Percentiles rank a stretch among this genome's conserved stretches.
phyloP scores from a whole-genome alignment of 2,329 filamentous ascomycete genomes.

The Paecilomyces fulvus region DNA sequence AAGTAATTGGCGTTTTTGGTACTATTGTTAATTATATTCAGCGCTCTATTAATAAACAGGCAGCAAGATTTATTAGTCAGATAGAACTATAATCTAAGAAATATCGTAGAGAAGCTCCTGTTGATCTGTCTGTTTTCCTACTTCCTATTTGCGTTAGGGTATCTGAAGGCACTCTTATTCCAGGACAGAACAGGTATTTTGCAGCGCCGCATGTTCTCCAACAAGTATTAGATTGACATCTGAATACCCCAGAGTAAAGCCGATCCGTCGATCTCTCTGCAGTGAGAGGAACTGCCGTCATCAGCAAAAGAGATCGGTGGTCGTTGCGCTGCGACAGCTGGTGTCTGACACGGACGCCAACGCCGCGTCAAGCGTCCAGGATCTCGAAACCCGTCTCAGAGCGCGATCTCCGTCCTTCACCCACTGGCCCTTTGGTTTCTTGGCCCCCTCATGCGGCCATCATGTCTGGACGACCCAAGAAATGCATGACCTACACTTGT shows the following conservation, averaged over 20 bases:
- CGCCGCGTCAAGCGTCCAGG: background rate
- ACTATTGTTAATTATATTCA: no score
- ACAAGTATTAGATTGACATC: background rate
- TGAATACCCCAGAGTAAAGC: background rate
- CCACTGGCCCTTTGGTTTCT: background rate
- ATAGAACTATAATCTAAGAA: no score
- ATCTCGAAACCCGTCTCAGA: background rate
- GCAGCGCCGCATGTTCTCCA: no score
- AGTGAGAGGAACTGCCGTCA: background rate
- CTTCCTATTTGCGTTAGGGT: no score
- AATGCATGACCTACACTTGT: background rate
- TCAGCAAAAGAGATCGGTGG: background rate
- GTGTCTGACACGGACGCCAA: background rate
- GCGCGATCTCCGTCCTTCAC: background rate
- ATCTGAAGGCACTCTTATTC: no score
- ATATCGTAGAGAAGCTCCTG: no score
- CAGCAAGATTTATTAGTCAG: no score
- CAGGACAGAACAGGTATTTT: no score
- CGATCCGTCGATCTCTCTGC: background rate
- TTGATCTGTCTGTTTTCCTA: no score
- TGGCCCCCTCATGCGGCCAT: background rate
- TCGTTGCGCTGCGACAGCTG: background rate
- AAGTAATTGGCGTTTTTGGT: no score
- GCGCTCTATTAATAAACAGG: no score
- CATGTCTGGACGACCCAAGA: no score